Evolutionary conservation across 2,329 filamentous ascomycete genomes (phyloP), one percentile per base, ranked within the genome.

Genomic region (Sporothrix dimorphospora): DNA sequence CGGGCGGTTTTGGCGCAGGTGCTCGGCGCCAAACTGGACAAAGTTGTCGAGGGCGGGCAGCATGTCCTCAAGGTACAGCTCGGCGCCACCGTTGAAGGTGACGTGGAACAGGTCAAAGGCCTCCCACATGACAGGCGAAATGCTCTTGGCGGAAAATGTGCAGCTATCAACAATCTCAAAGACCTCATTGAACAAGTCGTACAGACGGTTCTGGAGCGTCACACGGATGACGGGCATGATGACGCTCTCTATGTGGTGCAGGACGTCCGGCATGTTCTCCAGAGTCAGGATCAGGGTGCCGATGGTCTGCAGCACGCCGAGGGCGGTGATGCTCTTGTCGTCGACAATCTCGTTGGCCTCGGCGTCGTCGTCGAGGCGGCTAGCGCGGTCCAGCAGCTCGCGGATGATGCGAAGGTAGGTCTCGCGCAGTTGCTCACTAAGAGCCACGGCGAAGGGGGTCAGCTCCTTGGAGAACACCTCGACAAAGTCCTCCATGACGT

Each of bases 151-250:
- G 12, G 96, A 94, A 80, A 98, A 99, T 8, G 96, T 99, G 86
- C 96, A 99, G 86, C 94, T 98, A 81, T 99, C 96, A 77, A 99
- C 97, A 77, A 99, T 99, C 83, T 99, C 96, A 77, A 99, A 99
- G 5, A 98, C 90, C 80, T 99, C 96, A 80, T 98, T 99, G 82
- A 98, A 99, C 27, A 99, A 85, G 81, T 99, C 93, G 79, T 97
- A 98, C 47, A 99, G 90, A 83, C 98, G 98, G 85, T 99, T 98
- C 83, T 98, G 94, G 27, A 99, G 87, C 0, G 96, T 99, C 68
- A 98, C 93, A 75, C 92, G 93, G 78, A 99, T 97, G 55, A 99
- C 94, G 2, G 96, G 96, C 93, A 98, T 98, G 74, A 99, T 86
- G 70, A 98, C 94, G 24, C 93, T 94, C 82, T 99, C 96, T 71